Conservation (phyloP, 306 rosid species). For the Sindora glabra region DNA sequence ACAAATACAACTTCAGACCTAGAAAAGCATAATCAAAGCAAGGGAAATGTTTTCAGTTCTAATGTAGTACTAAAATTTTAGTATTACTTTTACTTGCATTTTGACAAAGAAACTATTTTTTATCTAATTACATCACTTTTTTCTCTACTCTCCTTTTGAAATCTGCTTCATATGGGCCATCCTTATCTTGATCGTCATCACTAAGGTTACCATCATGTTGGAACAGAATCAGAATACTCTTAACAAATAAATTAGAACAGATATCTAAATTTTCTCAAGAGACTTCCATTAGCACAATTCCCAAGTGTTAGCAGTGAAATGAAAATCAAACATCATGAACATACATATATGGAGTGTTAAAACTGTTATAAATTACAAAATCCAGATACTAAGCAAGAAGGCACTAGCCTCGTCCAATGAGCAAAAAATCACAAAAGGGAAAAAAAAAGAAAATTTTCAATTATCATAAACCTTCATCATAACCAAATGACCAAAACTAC, state of each 20-base stretch:
- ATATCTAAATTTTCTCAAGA: too few species aligned
- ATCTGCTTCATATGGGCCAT: conserved; percentile 76
- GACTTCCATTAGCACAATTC: too few species aligned
- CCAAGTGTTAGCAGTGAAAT: too few species aligned
- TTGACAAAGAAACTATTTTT: too few species aligned
- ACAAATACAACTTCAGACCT: not conserved
- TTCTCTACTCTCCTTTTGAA: conserved; percentile 87
- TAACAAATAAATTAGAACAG: too few species aligned
- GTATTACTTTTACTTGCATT: too few species aligned
- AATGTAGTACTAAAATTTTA: too few species aligned
- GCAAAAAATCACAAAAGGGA: conserved; percentile 13
- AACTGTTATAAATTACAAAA: too few species aligned
- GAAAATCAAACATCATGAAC: too few species aligned
- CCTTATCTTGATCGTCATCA: conserved; percentile 65
- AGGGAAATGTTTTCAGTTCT: conserved; percentile 78
- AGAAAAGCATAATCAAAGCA: not conserved
- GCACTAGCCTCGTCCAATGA: not conserved
- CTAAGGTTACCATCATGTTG: conserved; percentile 79
- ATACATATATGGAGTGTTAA: too few species aligned
- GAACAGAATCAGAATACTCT: conserved; percentile 23
- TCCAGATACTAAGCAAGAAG: not conserved
- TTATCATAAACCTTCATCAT: conserved; percentile 79
- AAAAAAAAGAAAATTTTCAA: conserved; percentile 2
- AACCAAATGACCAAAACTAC: conserved; percentile 81
- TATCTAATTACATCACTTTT: conserved; percentile 90